A percentile compares a stretch with the other conserved stretches of the same genome.
These are phyloP conservation scores for Dendryphion nanum DNA, from an alignment of 2,329 filamentous ascomycete species.

Conservation along the genomic window DNA sequence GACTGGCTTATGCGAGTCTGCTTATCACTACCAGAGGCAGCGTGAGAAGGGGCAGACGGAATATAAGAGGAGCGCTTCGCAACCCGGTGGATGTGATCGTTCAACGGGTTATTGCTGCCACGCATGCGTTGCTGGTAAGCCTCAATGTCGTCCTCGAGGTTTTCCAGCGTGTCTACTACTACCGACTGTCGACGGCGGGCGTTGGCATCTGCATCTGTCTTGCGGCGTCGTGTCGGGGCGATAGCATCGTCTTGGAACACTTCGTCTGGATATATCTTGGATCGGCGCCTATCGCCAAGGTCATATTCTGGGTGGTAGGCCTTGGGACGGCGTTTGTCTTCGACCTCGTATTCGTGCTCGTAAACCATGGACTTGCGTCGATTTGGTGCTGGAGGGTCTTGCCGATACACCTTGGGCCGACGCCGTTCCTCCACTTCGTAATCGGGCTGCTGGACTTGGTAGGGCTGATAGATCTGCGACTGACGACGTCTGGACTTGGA, in stretches of 20 bases:
- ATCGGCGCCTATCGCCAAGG: neutral
- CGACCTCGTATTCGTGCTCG: conserved; percentile 13
- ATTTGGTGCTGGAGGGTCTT: too few species aligned
- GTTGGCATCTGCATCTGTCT: neutral
- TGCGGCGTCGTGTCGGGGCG: neutral
- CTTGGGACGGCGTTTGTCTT: conserved; percentile 13
- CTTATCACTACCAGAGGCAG: conserved; percentile 29
- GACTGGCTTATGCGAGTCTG: conserved; percentile 26
- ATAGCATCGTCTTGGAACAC: conserved; percentile 2
- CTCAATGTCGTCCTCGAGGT: conserved; percentile 21
- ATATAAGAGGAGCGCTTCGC: conserved; percentile 25
- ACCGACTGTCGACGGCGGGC: neutral
- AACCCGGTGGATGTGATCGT: conserved; percentile 26
- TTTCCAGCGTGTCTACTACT: conserved; percentile 1
- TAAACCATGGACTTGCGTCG: too few species aligned
- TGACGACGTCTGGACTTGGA: conserved; percentile 22
- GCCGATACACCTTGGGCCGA: too few species aligned
- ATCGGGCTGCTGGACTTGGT: too few species aligned
- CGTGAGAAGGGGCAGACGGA: conserved; percentile 27
- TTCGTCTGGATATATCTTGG: neutral
- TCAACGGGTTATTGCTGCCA: conserved; percentile 24
- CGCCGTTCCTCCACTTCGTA: neutral
- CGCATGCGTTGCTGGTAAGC: conserved; percentile 30
- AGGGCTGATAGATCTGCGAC: conserved; percentile 27
- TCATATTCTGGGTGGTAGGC: neutral